Evolutionary conservation across 768 basidiomycete genomes (phyloP), one percentile per base, ranked within the genome.

Genomic region (Tubosaeta sp.): DNA sequence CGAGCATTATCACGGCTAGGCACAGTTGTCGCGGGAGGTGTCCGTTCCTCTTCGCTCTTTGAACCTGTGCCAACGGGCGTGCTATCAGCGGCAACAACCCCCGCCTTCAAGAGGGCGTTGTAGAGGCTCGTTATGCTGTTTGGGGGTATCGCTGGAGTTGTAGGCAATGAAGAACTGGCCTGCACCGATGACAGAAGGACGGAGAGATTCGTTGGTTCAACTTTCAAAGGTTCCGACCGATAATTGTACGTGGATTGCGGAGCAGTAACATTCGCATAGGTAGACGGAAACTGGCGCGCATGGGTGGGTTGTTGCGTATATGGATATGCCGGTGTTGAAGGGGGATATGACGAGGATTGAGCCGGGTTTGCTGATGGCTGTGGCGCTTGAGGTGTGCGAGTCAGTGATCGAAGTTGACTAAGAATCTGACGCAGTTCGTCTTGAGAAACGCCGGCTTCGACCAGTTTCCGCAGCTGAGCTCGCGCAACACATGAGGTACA

Each of bases 391-490:
- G 62, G 42, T 31, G 72, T 67, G 49, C 83, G 80, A 13, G 80
- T 76, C 17, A 90, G 69, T 41, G 78, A 74, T 35, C 88, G 84
- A 13, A 93, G 66, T 62, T 90, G 88, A 27, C 71, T 63, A 2
- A 90, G 74, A 48, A 93, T 92, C 62, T 90, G 88, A 35, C 78
- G 78, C 32, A 93, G 73, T 61, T 93, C 89, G 31, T 81, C 80
- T 68, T 88, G 86, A 3, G 87, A 88, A 31, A 93, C 88, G 7
- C 88, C 88, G 11, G 82, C 79, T 60, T 90, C 86, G 4, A 93
- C 85, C 29, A 92, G 71, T 54, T 77, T 81, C 43, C 83, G 84
- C 52, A 86, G 72, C 90, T 89, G 11, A 26, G 43, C 58, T 34
- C 10, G 22, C 32, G 10, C 34, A 55, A 51, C 35, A 44, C 53